phyloP scores from a whole-genome alignment of 495 filamentous ascomycete species.

The Annulohypoxylon stygium region DNA sequence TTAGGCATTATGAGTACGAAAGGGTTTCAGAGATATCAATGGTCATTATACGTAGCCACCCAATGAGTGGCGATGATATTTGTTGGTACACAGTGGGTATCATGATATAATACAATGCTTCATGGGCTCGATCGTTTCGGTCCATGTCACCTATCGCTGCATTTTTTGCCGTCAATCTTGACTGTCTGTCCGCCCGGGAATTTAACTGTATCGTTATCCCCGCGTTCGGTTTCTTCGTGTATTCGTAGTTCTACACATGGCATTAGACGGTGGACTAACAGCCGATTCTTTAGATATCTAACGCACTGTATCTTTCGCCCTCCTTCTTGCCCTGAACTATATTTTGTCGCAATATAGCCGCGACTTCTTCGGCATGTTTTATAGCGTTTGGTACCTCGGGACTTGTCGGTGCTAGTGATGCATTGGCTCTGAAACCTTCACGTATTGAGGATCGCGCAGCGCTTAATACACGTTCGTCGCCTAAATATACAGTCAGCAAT shows the following conservation, averaged over 20 bases:
- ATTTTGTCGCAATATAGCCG: constrained; percentile 83
- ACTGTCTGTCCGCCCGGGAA: constrained; percentile 59
- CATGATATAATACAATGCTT: constrained; percentile 51
- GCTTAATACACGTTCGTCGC: constrained; percentile 72
- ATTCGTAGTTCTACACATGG: constrained; percentile 77
- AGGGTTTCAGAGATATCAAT: constrained; percentile 51
- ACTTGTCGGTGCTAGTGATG: constrained; percentile 66
- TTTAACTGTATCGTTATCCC: constrained; percentile 91
- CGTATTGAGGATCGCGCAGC: constrained; percentile 81
- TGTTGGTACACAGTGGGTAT: constrained; percentile 49
- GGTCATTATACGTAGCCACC: constrained; percentile 15
- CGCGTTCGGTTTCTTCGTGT: constrained; percentile 89
- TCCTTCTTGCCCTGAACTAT: constrained; percentile 84
- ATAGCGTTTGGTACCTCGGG: constrained; percentile 66
- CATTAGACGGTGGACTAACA: not conserved
- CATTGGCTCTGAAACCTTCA: constrained; percentile 75
- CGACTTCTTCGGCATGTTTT: constrained; percentile 84
- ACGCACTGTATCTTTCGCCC: constrained; percentile 75
- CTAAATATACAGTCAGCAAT: constrained; percentile 56
- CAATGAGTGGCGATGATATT: constrained; percentile 48
- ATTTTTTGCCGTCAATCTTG: constrained; percentile 62
- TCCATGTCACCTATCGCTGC: constrained; percentile 54
- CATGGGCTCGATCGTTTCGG: constrained; percentile 52
- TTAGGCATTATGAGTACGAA: constrained; percentile 57
- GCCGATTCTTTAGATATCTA: constrained; percentile 3